Evolutionary conservation across 495 filamentous ascomycete species (phyloP), one percentile per base, ranked within the genome.

Genomic region (Friedmanniomyces simplex): DNA sequence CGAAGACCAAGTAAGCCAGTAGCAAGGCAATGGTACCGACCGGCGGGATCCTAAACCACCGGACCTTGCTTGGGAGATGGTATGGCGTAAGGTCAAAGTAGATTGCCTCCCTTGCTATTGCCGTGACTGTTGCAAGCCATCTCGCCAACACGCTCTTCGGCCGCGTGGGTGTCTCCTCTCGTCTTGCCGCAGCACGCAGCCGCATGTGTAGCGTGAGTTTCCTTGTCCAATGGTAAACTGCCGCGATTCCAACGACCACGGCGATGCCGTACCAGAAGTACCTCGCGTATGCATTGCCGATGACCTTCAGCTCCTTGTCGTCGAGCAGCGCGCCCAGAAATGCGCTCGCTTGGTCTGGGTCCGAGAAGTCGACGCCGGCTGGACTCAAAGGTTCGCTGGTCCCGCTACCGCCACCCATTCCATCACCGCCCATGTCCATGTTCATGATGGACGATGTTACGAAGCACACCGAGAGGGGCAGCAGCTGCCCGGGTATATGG

Each of bases 251-350:
- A 32, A 62, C 50, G 20, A 59, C 55, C 12, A 54, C 55, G 12
- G 25, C 49, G 18, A 59, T 48, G 1, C 60, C 60, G 41, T 62
- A 62, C 60, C 60, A 62, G 56, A 62, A 62, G 45, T 58, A 52
- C 25, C 50, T 47, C 2, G 60, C 60, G 57, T 59, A 59, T 16
- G 18, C 36, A 26, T 62, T 62, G 25, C 55, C 47, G 20, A 48
- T 54, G 55, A 54, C 28, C 36, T 58, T 51, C 21, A 62, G 34
- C 39, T 58, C 25, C 18, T 32, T 48, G 22, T 62, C 60, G 43
- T 59, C 36, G 14, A 62, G 49, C 26, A 62, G n/a, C 4, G 50
- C 59, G 1, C 13, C 20, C 13, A 61, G 53, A 21, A 61, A 61
- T n/a, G 50, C 50, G 21, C n/a, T 13, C 5, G 59, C 59, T 34